phyloP scores from a whole-genome alignment of 2,329 filamentous ascomycete genomes.

The Cryphonectria naterciae region DNA sequence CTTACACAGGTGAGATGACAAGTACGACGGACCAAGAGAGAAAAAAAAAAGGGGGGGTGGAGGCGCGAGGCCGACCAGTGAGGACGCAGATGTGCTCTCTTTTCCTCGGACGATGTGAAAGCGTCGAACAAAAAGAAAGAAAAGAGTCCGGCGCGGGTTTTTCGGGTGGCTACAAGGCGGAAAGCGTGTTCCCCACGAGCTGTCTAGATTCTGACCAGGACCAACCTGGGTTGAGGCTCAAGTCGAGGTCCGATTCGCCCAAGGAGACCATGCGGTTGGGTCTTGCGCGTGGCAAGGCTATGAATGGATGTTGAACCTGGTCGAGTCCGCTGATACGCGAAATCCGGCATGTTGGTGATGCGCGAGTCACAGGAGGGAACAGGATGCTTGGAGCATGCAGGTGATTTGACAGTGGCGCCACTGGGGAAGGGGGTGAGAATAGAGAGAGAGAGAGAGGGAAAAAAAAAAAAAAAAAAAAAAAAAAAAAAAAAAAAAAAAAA shows the following conservation, averaged over 20 bases:
- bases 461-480: neutral
- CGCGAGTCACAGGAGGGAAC: neutral
- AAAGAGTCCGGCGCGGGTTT: neutral
- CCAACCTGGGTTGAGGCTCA: neutral
- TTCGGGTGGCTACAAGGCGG: constrained; percentile 10
- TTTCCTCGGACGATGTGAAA: constrained; percentile 6
- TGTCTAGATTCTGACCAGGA: constrained; percentile 1
- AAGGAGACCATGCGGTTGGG: neutral
- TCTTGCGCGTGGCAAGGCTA: neutral
- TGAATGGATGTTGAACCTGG: constrained; percentile 2
- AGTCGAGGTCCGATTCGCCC: neutral
- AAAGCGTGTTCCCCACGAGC: neutral
- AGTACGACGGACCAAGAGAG: constrained; percentile 1
- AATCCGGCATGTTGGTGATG: neutral
- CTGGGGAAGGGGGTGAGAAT: neutral
- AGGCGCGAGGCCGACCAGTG: constrained; percentile 10
- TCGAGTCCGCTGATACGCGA: neutral
- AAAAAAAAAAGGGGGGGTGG: neutral
- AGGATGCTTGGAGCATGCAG: neutral
- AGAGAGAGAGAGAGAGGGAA: too few relatives aligned
- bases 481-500: neutral
- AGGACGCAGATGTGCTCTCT: neutral
- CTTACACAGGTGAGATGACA: constrained; percentile 12
- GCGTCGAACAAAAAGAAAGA: constrained; percentile 1
- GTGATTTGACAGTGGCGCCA: neutral